phyloP scores from a whole-genome alignment of 2,329 filamentous ascomycete genomes.

The Colletotrichum noveboracense region DNA sequence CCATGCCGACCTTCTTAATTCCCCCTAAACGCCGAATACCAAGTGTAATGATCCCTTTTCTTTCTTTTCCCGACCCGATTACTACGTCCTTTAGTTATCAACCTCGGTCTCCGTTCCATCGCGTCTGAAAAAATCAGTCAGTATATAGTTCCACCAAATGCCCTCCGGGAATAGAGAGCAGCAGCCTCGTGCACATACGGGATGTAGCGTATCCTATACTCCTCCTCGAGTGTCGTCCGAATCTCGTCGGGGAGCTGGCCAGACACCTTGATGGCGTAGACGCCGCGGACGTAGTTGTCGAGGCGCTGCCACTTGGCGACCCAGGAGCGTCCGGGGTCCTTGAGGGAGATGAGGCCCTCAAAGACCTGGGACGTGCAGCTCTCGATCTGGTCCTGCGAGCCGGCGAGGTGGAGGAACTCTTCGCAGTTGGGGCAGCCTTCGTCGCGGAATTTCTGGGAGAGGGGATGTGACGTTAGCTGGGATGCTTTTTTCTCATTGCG shows the following conservation, averaged over 20 bases:
- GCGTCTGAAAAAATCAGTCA: slow-evolving; percentile 42
- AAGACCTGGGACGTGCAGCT: slow-evolving; percentile 97
- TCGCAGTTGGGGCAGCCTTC: slow-evolving; percentile 98
- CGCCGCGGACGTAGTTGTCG: slow-evolving; percentile 84
- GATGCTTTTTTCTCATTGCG: not conserved
- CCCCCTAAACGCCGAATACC: slow-evolving; percentile 32
- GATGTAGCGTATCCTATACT: slow-evolving; percentile 69
- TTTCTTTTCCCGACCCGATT: not conserved
- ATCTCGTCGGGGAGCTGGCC: slow-evolving; percentile 77
- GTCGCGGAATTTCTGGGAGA: slow-evolving; percentile 76
- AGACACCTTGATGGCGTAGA: slow-evolving; percentile 94
- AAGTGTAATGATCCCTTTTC: slow-evolving; percentile 4
- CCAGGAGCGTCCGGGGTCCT: slow-evolving; percentile 86
- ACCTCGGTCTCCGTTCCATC: slow-evolving; percentile 61
- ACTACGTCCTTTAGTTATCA: slow-evolving; percentile 35
- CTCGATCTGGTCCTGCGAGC: slow-evolving; percentile 80
- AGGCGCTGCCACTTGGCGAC: slow-evolving; percentile 96
- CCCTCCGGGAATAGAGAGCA: not conserved
- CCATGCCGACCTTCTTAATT: not conserved
- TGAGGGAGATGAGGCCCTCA: slow-evolving; percentile 87
- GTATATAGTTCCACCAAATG: not conserved
- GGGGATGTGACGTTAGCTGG: not conserved
- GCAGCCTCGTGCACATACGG: slow-evolving; percentile 50
- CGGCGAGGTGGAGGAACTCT: slow-evolving; percentile 82
- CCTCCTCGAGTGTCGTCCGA: slow-evolving; percentile 63